A percentile compares a stretch with the other conserved stretches of the same genome.
Conservation (phyloP, 495 filamentous ascomycete genomes). For the Aspergillus conjunctus region DNA sequence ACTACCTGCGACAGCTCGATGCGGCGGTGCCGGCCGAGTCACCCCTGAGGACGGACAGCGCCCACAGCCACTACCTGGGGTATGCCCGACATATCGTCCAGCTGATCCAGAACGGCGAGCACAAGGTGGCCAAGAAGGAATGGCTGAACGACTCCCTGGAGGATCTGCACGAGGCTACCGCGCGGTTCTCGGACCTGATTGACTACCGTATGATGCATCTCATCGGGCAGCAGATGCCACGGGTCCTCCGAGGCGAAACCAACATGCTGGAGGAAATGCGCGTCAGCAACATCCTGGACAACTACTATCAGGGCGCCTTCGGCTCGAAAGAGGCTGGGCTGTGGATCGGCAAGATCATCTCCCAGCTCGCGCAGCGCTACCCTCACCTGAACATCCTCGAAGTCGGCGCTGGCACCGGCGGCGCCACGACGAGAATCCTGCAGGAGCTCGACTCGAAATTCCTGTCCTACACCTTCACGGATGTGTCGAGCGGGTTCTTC, state of each 20-base stretch:
- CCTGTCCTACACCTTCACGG: slow-evolving; percentile 47
- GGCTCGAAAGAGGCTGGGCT: neutral
- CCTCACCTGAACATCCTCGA: slow-evolving; percentile 48
- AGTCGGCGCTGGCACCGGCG: slow-evolving; percentile 38
- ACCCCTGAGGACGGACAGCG: too few relatives aligned
- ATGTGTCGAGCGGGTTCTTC: slow-evolving; percentile 42
- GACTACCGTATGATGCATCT: neutral
- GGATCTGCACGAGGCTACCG: neutral
- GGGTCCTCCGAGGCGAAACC: neutral
- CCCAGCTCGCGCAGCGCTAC: slow-evolving; percentile 33
- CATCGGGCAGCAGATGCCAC: neutral
- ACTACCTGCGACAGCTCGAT: too few relatives aligned
- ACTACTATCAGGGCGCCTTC: slow-evolving; percentile 1
- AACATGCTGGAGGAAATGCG: neutral
- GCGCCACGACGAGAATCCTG: slow-evolving; percentile 38
- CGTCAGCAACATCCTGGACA: slow-evolving; percentile 21
- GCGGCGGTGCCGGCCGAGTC: too few relatives aligned
- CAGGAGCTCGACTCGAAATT: neutral
- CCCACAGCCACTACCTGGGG: neutral
- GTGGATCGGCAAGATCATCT: slow-evolving; percentile 19
- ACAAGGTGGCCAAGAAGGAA: neutral
- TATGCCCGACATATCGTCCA: neutral
- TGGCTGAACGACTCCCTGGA: neutral
- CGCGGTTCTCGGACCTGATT: neutral
- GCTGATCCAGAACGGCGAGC: neutral